These are phyloP conservation scores for Leishmania tarentolae DNA, from an alignment of 208 protist genomes.

Conservation along the genomic window DNA sequence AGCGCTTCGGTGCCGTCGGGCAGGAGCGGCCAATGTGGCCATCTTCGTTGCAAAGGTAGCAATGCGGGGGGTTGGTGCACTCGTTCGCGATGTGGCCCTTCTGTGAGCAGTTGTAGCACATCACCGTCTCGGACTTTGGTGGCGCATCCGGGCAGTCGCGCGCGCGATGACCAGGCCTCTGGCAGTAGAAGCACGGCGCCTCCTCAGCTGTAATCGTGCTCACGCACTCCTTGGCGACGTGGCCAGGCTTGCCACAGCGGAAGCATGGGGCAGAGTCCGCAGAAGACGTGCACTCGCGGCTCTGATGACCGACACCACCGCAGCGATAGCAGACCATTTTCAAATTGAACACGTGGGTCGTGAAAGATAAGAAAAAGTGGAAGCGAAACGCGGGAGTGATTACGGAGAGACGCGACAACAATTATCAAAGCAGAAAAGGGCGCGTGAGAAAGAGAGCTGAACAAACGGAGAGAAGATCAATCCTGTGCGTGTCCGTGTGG, in stretches of 20 bases:
- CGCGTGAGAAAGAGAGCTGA: not conserved
- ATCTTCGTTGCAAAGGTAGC: conserved; percentile 80
- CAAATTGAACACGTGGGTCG: not conserved
- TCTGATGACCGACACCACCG: conserved; percentile 79
- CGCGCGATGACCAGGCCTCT: conserved; percentile 82
- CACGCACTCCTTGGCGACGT: conserved; percentile 80
- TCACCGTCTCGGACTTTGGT: conserved; percentile 68
- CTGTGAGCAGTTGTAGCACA: conserved; percentile 81
- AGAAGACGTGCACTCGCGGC: conserved; percentile 69
- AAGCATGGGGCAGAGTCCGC: conserved; percentile 68
- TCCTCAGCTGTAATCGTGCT: conserved; percentile 60
- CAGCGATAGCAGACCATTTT: conserved; percentile 90
- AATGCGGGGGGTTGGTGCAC: conserved; percentile 71
- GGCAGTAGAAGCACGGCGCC: conserved; percentile 90
- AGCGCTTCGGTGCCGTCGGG: conserved; percentile 42
- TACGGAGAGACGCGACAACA: conserved; percentile 3
- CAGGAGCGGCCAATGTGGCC: conserved; percentile 87
- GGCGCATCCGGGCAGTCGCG: conserved; percentile 84
- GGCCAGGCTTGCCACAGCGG: conserved; percentile 78
- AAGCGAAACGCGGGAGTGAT: conserved; percentile 11
- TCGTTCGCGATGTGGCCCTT: conserved; percentile 83
- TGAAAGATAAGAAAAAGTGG: not conserved
- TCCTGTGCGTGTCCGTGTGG: not conserved
- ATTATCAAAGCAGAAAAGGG: conserved; percentile 1
- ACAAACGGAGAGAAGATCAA: not conserved